These are phyloP conservation scores for Glycine soja DNA, from an alignment of 306 rosid genomes.

Conservation along the genomic window DNA sequence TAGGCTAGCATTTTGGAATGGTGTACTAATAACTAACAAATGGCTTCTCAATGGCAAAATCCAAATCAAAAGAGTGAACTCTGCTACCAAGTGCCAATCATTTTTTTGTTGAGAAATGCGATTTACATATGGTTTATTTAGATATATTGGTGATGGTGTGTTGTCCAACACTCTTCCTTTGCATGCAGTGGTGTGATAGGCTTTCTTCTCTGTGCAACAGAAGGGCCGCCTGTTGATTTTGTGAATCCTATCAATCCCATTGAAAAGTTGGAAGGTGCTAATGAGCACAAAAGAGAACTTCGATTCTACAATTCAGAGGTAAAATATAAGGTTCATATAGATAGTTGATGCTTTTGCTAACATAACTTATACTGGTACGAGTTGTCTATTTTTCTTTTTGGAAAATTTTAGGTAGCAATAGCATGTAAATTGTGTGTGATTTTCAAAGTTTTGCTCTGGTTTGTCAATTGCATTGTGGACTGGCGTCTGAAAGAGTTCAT, in stretches of 20 bases:
- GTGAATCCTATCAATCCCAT: constrained; percentile 85
- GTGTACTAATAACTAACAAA: too few species aligned
- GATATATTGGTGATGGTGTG: neutral
- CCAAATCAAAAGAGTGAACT: neutral
- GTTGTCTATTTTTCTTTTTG: too few species aligned
- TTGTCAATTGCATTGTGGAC: neutral
- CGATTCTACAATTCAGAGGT: constrained; percentile 93
- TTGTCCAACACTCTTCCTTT: constrained; percentile 11
- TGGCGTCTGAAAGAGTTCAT: neutral
- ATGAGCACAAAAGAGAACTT: constrained; percentile 74
- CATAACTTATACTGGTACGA: too few species aligned
- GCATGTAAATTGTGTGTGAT: neutral
- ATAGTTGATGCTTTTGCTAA: neutral
- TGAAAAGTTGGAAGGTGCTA: constrained; percentile 85
- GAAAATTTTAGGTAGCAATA: neutral
- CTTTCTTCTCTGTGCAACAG: constrained; percentile 83
- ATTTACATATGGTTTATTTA: constrained; percentile 4
- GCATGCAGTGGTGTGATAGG: constrained; percentile 90
- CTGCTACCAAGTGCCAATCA: neutral
- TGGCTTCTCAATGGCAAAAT: constrained; percentile 9
- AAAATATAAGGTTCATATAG: constrained; percentile 2
- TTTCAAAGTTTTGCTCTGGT: neutral
- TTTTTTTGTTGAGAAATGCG: neutral
- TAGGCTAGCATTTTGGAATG: too few species aligned
- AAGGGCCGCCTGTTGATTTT: constrained; percentile 89